A percentile compares a stretch with the other conserved stretches of the same genome.
Evolutionary conservation across 257 asterid species (phyloP).

Genomic region (Fraxinus quadrangulata): DNA sequence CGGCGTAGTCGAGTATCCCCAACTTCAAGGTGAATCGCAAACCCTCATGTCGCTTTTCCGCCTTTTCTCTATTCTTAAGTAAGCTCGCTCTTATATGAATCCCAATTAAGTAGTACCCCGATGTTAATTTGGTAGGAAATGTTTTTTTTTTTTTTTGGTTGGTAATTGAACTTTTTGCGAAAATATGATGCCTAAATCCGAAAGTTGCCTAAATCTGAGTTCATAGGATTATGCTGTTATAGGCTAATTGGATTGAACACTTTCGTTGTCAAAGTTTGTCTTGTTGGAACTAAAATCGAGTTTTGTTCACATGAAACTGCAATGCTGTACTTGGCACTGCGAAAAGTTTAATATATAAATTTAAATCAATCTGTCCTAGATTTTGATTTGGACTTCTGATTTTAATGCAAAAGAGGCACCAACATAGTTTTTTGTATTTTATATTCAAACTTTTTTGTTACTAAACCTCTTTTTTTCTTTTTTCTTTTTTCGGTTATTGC

Average conservation of each 20-base stretch:
- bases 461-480: no score
- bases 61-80: not conserved
- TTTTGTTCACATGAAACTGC: conserved; percentile 10
- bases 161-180: not conserved
- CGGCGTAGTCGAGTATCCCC: conserved; percentile 20
- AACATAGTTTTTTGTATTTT: not conserved
- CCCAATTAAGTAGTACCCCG: not conserved
- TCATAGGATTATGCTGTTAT: conserved; percentile 5
- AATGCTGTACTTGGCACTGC: conserved; percentile 11
- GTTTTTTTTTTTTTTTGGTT: not conserved
- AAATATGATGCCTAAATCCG: conserved; percentile 17
- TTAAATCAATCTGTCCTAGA: not conserved
- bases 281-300: not conserved
- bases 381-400: conserved; percentile 8
- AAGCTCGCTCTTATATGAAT: not conserved
- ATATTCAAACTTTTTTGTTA: conserved; percentile 2
- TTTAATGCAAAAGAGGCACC: not conserved
- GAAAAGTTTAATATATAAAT: conserved; percentile 9
- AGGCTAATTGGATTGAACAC: not conserved
- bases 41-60: conserved; percentile 30
- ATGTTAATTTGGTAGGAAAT: conserved; percentile 7
- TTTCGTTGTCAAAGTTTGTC: not conserved
- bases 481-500: not conserved
- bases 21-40: conserved; percentile 28
- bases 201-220: not conserved